Conservation (phyloP, 1,284 basidiomycete genomes). For the Boletus semigastroideus region DNA sequence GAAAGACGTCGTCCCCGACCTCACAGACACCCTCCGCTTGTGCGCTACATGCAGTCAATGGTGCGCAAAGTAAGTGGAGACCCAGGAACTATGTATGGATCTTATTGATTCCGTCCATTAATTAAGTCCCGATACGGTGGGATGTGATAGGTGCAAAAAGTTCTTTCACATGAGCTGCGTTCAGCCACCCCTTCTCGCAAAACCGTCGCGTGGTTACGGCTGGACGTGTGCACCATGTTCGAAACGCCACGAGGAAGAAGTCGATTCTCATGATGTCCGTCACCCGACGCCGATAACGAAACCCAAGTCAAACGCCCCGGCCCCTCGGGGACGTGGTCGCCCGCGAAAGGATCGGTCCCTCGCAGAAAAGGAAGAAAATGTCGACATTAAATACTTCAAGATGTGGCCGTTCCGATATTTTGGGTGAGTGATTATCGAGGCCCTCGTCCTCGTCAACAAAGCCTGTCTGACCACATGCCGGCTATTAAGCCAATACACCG, state of each 20-base stretch:
- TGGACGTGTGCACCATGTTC: constrained; percentile 98
- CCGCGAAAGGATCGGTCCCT: constrained; percentile 69
- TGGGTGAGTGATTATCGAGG: constrained; percentile 58
- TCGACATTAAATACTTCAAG: constrained; percentile 80
- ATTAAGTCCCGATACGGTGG: constrained; percentile 81
- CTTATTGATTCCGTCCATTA: constrained; percentile 31
- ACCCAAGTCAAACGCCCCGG: constrained; percentile 68
- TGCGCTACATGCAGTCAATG: constrained; percentile 88
- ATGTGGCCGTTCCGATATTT: constrained; percentile 98
- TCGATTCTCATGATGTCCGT: constrained; percentile 69
- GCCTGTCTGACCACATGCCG: constrained; percentile 12
- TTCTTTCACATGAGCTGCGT: constrained; percentile 97
- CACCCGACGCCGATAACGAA: constrained; percentile 51
- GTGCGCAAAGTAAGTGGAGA: constrained; percentile 73
- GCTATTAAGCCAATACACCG: constrained; percentile 73
- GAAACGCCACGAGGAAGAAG: constrained; percentile 83
- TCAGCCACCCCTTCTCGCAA: constrained; percentile 89
- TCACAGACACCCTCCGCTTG: constrained; percentile 83
- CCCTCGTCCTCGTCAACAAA: background rate
- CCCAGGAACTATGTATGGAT: constrained; percentile 11
- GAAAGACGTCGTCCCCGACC: constrained; percentile 87
- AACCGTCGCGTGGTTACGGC: constrained; percentile 95
- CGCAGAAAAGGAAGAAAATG: constrained; percentile 73
- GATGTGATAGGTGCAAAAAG: constrained; percentile 92
- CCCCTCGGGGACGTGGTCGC: constrained; percentile 64